Evolutionary conservation across 306 rosid genomes (phyloP), one percentile per base, ranked within the genome.

Genomic region (Castanea mollissima): DNA sequence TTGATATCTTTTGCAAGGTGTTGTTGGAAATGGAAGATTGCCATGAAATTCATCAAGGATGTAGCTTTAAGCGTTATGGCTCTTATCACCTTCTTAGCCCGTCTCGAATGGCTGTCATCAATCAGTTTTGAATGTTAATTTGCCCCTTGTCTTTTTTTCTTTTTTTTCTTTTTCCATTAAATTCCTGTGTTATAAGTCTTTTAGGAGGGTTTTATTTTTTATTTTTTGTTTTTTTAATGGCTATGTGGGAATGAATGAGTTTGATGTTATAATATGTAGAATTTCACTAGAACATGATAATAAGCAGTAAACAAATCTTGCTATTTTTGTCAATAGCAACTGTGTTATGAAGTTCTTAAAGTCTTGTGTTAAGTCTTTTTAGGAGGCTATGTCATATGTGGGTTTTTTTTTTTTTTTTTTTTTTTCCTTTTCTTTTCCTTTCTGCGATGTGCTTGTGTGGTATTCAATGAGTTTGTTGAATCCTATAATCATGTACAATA

Each of bases 11-110:
- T 75, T 57, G 69, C 79, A 87, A 78, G 76, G 93, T 94, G 3
- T 60, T 94, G 78, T 60, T 84, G 84, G 96, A 94, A 62, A 94
- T 94, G 88, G 97, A 90, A 25, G 79, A 83, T 46, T 65, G 21
- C 56, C 55, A 73, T 58, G 71, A 80, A 69, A 69, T 75, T 56
- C 84, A 25, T 54, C 86, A 35, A 0, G 89, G 86, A 5, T 88
- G 97, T 78, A 83, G 79, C 63, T 80, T 86, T 44, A 93, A 87
- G 71, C 89, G 86, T 20, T 58, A 79, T 65, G 75, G 67, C 0
- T 78, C 95, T 59, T 90, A 89, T 77, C 83, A 79, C 2, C 85
- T 85, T 76, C 92, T 85, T 20, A 88, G 86, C 80, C 92, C 96
- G 0, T 81, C 90, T 8, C 69, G 69, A 9, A 49, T 86, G 78